These are phyloP conservation scores for Lepidium didymum DNA, from an alignment of 345 rosid species.

Conservation along the genomic window DNA sequence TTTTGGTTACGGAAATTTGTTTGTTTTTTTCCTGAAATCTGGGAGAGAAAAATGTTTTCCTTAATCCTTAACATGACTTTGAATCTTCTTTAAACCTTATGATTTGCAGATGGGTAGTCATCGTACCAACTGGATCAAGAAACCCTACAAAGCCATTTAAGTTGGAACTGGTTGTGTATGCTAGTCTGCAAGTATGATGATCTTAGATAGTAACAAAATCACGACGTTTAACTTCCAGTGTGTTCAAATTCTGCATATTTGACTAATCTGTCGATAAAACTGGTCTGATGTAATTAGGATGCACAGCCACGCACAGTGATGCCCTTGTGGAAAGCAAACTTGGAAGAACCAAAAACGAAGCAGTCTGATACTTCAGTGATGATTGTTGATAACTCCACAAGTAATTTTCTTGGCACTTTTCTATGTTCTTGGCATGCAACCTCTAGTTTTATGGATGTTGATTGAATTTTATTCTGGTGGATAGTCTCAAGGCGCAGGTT, in stretches of 20 bases:
- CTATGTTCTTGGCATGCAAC: slow-evolving; percentile 13
- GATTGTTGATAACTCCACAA: slow-evolving; percentile 58
- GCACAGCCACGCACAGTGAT: slow-evolving; percentile 70
- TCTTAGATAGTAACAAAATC: background rate
- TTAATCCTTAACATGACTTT: background rate
- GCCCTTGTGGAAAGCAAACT: slow-evolving; percentile 82
- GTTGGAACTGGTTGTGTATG: slow-evolving; percentile 82
- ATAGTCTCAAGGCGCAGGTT: slow-evolving; percentile 74
- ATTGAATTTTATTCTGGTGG: slow-evolving; percentile 49
- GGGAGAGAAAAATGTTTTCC: background rate
- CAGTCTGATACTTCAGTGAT: slow-evolving; percentile 72
- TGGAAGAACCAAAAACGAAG: slow-evolving; percentile 69
- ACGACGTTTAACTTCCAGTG: background rate
- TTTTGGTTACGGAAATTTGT: background rate
- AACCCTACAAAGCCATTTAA: slow-evolving; percentile 61
- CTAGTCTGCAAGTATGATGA: slow-evolving; percentile 54
- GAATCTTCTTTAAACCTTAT: background rate
- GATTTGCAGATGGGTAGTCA: slow-evolving; percentile 74
- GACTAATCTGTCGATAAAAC: background rate
- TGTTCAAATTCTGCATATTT: background rate
- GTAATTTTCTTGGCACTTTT: slow-evolving; percentile 43
- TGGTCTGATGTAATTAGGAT: slow-evolving; percentile 48
- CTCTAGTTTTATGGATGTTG: slow-evolving; percentile 26
- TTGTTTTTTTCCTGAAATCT: background rate
- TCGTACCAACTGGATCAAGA: slow-evolving; percentile 80